phyloP scores from a whole-genome alignment of 1,284 basidiomycete species.

The Rhodotorula glutinis region DNA sequence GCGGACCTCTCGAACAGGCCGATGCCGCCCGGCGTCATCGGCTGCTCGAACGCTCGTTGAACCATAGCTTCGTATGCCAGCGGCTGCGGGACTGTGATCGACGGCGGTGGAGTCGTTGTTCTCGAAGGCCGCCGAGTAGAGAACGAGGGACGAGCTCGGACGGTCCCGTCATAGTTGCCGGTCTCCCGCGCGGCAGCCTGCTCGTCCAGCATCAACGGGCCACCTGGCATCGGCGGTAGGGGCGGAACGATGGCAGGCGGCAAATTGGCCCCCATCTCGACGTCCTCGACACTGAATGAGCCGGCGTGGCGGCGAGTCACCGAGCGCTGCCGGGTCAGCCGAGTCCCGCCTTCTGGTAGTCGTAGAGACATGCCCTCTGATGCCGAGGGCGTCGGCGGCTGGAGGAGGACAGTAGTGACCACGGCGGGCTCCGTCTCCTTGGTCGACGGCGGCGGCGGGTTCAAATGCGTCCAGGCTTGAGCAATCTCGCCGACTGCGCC shows the following conservation, averaged over 20 bases:
- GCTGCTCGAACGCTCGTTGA: conserved; percentile 37
- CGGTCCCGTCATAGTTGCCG: not conserved
- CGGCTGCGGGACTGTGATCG: conserved; percentile 23
- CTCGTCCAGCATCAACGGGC: conserved; percentile 15
- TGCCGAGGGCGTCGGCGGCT: conserved; percentile 45
- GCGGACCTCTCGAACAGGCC: conserved; percentile 11
- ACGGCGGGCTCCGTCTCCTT: conserved; percentile 16
- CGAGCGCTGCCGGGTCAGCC: conserved; percentile 47
- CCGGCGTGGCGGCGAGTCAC: conserved; percentile 76
- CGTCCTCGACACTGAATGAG: conserved; percentile 86
- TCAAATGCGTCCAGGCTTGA: conserved; percentile 77
- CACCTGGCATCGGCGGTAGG: conserved; percentile 13
- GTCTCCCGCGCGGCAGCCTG: not conserved
- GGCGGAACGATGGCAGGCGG: conserved; percentile 51
- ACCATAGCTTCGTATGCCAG: conserved; percentile 33
- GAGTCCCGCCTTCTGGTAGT: not conserved
- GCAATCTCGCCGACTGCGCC: conserved; percentile 86
- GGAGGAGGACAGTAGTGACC: conserved; percentile 25
- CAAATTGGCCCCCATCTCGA: conserved; percentile 77
- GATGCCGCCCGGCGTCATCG: conserved; percentile 33
- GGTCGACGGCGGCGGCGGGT: conserved; percentile 64
- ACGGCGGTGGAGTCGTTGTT: not conserved
- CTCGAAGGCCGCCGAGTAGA: not conserved
- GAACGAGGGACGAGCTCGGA: conserved; percentile 9
- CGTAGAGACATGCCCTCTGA: conserved; percentile 8